Percentiles rank a stretch among this genome's conserved stretches.
Evolutionary conservation across 164 flowering plant species (phyloP).

Genomic region (Vitis rupestris): DNA sequence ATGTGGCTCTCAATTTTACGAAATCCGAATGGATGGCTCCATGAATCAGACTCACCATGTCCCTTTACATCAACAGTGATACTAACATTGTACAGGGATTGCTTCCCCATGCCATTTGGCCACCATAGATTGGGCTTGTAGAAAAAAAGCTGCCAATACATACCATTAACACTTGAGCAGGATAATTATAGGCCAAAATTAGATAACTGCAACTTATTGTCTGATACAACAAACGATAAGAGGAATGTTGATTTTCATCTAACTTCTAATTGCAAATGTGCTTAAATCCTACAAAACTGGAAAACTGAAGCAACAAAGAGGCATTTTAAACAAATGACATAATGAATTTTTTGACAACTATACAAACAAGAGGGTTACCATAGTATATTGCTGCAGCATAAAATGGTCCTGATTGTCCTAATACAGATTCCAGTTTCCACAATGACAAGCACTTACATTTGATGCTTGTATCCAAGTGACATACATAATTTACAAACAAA

Average conservation of each 20-base stretch:
- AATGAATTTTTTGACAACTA: too few species aligned
- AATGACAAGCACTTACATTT: not conserved
- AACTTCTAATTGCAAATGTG: not conserved
- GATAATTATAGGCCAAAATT: not conserved
- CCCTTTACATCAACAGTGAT: conserved; percentile 78
- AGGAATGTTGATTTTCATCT: not conserved
- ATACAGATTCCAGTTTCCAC: not conserved
- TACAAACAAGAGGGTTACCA: too few species aligned
- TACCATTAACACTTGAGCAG: conserved; percentile 17
- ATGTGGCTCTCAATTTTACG: conserved; percentile 87
- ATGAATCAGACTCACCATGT: conserved; percentile 80
- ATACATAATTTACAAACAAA: not conserved
- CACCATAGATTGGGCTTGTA: conserved; percentile 98
- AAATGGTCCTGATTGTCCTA: too few species aligned
- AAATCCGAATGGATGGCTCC: conserved; percentile 85
- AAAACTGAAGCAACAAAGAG: not conserved
- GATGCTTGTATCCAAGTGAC: not conserved
- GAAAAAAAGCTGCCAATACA: conserved; percentile 75
- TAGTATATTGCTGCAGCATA: too few species aligned
- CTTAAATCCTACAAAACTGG: not conserved
- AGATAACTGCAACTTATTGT: conserved; percentile 6
- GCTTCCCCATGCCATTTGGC: conserved; percentile 99
- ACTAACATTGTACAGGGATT: conserved; percentile 69
- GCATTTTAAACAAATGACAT: too few species aligned
- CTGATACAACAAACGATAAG: not conserved